phyloP scores from a whole-genome alignment of 352 stramenopile species.

The Phytophthora macrochlamydospora region DNA sequence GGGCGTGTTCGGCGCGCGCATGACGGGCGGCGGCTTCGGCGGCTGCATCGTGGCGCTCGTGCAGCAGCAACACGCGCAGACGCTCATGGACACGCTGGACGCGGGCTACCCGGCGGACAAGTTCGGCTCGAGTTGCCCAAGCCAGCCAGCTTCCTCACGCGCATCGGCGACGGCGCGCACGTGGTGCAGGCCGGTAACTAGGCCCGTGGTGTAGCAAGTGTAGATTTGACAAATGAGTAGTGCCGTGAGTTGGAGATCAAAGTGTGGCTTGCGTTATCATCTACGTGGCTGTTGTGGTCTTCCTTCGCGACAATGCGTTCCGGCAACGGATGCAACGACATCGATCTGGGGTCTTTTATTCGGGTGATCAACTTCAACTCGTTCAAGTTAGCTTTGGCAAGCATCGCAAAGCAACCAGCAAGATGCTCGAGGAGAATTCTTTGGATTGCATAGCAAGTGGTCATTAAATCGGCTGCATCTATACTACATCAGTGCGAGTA shows the following conservation, averaged over 20 bases:
- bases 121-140: constrained; percentile 54
- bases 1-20: constrained; percentile 95
- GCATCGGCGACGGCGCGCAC: constrained; percentile 59
- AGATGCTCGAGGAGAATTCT: too few relatives aligned
- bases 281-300: too few relatives aligned
- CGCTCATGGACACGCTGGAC: constrained; percentile 70
- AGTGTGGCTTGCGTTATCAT: too few relatives aligned
- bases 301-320: too few relatives aligned
- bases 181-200: constrained; percentile 45
- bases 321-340: too few relatives aligned
- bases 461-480: too few relatives aligned
- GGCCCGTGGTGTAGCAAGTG: background rate
- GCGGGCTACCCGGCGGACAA: constrained; percentile 73
- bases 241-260: background rate
- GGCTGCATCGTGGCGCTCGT: constrained; percentile 97
- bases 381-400: too few relatives aligned
- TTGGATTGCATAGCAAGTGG: too few relatives aligned
- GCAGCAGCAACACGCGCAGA: constrained; percentile 60
- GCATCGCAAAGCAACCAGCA: too few relatives aligned
- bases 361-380: too few relatives aligned
- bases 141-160: constrained; percentile 67
- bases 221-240: background rate
- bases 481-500: too few relatives aligned
- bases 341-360: too few relatives aligned
- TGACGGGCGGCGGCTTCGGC: constrained; percentile 96